Conservation (phyloP, 1,139 yeast genomes). For the Hyphopichia burtonii region DNA sequence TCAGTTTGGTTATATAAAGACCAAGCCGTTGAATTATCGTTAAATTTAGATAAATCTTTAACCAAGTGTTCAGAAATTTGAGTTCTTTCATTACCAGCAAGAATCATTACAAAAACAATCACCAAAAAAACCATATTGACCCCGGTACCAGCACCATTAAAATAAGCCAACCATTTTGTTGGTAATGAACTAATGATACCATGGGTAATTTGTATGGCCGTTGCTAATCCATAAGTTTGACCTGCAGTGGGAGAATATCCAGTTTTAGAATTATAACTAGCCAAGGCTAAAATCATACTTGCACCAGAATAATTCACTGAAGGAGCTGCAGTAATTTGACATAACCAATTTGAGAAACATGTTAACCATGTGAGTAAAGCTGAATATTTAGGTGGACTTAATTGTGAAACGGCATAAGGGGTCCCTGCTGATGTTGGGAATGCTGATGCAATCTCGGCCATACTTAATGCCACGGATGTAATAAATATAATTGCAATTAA, state of each 20-base stretch:
- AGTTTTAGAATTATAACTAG: constrained; percentile 30
- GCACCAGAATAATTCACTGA: constrained; percentile 65
- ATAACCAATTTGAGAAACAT: constrained; percentile 40
- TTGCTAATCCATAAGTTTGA: constrained; percentile 50
- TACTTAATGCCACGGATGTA: constrained; percentile 48
- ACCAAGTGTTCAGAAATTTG: constrained; percentile 12
- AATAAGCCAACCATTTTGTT: constrained; percentile 56
- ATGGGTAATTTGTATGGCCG: constrained; percentile 52
- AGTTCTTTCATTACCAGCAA: constrained; percentile 52
- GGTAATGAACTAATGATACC: constrained; percentile 49
- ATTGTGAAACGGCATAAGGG: constrained; percentile 49
- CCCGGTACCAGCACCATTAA: constrained; percentile 53
- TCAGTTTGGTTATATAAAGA: constrained; percentile 59
- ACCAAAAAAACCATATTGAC: constrained; percentile 51
- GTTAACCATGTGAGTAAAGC: constrained; percentile 39
- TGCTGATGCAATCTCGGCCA: constrained; percentile 49
- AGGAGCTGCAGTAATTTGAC: constrained; percentile 60
- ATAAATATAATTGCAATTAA: constrained; percentile 50
- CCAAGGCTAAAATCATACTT: constrained; percentile 56
- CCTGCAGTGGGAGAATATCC: constrained; percentile 46
- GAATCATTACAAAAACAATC: constrained; percentile 56
- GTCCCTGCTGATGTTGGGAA: constrained; percentile 52
- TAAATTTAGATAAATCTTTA: constrained; percentile 44
- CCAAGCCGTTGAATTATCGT: constrained; percentile 55
- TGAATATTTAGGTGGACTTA: constrained; percentile 53